These are phyloP conservation scores for Didymosphaeria variabile DNA, from an alignment of 2,329 filamentous ascomycete species.

Conservation along the genomic window DNA sequence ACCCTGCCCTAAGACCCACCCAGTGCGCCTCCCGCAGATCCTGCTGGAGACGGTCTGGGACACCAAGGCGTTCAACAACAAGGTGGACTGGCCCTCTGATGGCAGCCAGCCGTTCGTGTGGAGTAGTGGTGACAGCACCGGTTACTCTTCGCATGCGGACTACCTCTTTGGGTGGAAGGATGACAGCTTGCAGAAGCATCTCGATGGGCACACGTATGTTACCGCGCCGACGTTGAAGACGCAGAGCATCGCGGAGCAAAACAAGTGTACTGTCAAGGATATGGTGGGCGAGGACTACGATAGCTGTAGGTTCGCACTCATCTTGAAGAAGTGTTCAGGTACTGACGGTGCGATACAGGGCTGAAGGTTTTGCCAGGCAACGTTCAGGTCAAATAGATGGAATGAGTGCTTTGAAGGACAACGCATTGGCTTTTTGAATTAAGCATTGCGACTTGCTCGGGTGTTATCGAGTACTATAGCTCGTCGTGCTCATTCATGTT, in stretches of 20 bases:
- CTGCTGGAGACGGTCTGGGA: constrained; percentile 47
- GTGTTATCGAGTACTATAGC: not conserved
- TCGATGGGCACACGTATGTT: constrained; percentile 44
- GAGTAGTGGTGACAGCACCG: constrained; percentile 39
- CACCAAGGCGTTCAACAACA: constrained; percentile 42
- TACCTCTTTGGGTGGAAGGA: constrained; percentile 47
- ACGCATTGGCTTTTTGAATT: not conserved
- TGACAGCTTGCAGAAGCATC: constrained; percentile 38
- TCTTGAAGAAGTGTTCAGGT: not conserved
- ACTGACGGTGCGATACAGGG: constrained; percentile 17
- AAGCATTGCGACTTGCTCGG: too few species aligned
- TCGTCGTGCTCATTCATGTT: not conserved
- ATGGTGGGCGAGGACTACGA: constrained; percentile 44
- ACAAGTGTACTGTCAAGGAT: constrained; percentile 44
- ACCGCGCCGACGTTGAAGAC: constrained; percentile 41
- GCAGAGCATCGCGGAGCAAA: constrained; percentile 44
- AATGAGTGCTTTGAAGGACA: not conserved
- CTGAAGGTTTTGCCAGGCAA: constrained; percentile 23
- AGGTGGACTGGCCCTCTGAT: constrained; percentile 43
- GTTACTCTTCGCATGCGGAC: constrained; percentile 42
- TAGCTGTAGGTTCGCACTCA: constrained; percentile 34
- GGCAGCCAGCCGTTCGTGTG: constrained; percentile 45
- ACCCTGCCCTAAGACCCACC: constrained; percentile 36
- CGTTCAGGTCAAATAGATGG: constrained; percentile 16
- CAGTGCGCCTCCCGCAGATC: constrained; percentile 41